Percentiles rank a stretch among this genome's conserved stretches.
Conservation (phyloP, 2,329 filamentous ascomycete species). For the Eurotiales sp. region DNA sequence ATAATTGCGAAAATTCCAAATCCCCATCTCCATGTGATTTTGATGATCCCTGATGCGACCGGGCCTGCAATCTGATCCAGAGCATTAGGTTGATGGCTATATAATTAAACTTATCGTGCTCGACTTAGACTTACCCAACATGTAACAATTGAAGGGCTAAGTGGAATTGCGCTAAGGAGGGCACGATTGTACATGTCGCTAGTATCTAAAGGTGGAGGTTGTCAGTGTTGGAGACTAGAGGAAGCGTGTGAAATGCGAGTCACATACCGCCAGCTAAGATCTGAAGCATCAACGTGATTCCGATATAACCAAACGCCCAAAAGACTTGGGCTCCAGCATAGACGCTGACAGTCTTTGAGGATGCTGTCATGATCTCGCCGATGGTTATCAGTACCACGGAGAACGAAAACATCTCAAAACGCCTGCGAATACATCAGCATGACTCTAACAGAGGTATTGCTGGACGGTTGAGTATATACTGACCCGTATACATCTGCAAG, state of each 20-base stretch:
- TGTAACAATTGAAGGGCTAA: constrained; percentile 5
- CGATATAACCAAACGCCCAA: constrained; percentile 9
- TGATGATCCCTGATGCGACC: constrained; percentile 3
- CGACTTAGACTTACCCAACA: constrained; percentile 3
- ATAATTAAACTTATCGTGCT: neutral
- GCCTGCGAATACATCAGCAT: neutral
- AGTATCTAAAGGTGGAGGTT: neutral
- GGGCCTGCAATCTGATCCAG: constrained; percentile 4
- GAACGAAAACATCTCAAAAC: constrained; percentile 9
- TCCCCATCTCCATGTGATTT: constrained; percentile 9
- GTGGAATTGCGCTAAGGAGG: constrained; percentile 6
- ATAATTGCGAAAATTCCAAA: constrained; percentile 12
- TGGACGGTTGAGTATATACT: neutral
- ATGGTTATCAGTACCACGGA: constrained; percentile 8
- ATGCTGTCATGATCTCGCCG: constrained; percentile 10
- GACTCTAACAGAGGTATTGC: neutral
- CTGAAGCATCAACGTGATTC: constrained; percentile 11
- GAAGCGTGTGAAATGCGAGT: neutral
- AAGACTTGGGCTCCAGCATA: constrained; percentile 10
- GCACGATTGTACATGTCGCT: constrained; percentile 10
- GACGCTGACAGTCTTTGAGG: constrained; percentile 2
- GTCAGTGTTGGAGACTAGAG: neutral
- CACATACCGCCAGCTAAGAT: constrained; percentile 7
- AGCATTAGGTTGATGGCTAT: neutral
- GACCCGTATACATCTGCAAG: constrained; percentile 10